Percentiles rank a stretch among this genome's conserved stretches.
These are phyloP conservation scores for Xylaria cubensis DNA, from an alignment of 495 filamentous ascomycete genomes.

Conservation along the genomic window DNA sequence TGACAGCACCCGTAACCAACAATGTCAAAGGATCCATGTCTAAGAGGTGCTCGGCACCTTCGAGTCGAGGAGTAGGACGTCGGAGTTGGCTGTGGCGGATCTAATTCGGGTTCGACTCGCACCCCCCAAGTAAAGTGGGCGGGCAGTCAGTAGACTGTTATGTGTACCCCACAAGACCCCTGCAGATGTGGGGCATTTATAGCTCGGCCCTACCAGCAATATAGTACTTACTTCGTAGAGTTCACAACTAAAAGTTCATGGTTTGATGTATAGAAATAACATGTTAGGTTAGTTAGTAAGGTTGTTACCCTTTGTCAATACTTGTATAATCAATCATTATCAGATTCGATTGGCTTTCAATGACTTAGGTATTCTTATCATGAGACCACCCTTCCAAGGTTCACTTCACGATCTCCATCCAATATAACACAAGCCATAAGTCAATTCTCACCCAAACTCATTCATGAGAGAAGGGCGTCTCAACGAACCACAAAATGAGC, in stretches of 20 bases:
- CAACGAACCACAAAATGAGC: conserved; percentile 12
- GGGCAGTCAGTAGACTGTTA: too few species aligned
- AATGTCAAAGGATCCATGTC: conserved; percentile 38
- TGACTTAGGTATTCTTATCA: neutral
- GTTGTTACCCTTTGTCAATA: too few species aligned
- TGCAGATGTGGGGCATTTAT: neutral
- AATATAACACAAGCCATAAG: neutral
- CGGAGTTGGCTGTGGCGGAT: neutral
- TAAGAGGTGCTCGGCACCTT: neutral
- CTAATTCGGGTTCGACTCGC: neutral
- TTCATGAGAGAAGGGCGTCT: conserved; percentile 2
- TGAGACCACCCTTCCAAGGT: neutral
- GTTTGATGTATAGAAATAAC: too few species aligned
- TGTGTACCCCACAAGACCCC: neutral
- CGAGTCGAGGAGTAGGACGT: neutral
- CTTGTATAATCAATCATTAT: too few species aligned
- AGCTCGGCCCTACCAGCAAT: neutral
- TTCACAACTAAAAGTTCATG: neutral
- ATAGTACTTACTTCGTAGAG: too few species aligned
- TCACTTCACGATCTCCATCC: neutral
- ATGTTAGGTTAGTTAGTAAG: too few species aligned
- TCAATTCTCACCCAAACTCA: neutral
- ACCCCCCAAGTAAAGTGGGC: too few species aligned
- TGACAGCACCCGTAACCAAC: conserved; percentile 35
- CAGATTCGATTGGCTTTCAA: neutral